These are phyloP conservation scores for Neurospora sp. DNA, from an alignment of 495 filamentous ascomycete species.

Conservation along the genomic window DNA sequence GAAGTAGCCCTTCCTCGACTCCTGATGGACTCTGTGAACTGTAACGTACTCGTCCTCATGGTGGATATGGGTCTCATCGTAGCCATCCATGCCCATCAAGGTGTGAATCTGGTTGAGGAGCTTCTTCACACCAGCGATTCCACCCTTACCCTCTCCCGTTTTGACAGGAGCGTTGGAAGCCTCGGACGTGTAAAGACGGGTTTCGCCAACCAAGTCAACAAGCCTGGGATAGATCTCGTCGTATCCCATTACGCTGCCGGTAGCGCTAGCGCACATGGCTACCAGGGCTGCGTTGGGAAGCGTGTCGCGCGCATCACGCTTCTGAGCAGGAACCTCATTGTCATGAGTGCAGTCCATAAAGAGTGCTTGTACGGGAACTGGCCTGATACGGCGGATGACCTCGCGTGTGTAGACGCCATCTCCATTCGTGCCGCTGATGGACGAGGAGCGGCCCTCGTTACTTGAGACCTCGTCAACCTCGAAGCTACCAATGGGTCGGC, in stretches of 20 bases:
- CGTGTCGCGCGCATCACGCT: constrained; percentile 88
- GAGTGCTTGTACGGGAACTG: constrained; percentile 77
- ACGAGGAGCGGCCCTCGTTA: constrained; percentile 24
- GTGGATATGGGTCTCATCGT: constrained; percentile 91
- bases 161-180: constrained; percentile 53
- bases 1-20: constrained; percentile 85
- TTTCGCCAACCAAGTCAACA: constrained; percentile 84
- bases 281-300: constrained; percentile 93
- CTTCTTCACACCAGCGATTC: constrained; percentile 83
- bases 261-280: constrained; percentile 87
- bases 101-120: constrained; percentile 87
- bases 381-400: constrained; percentile 62
- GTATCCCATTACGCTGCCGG: constrained; percentile 96
- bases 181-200: constrained; percentile 63
- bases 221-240: constrained; percentile 92
- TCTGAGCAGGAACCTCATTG: constrained; percentile 93
- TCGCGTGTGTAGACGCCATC: constrained; percentile 31
- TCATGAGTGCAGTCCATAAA: constrained; percentile 99
- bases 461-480: constrained; percentile 58
- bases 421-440: constrained; percentile 14
- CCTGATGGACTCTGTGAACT: constrained; percentile 87
- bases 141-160: constrained; percentile 55
- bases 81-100: constrained; percentile 86
- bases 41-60: constrained; percentile 95
- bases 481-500: constrained; percentile 92